phyloP scores from a whole-genome alignment of 2,329 filamentous ascomycete genomes.

The Colletotrichum salicis region DNA sequence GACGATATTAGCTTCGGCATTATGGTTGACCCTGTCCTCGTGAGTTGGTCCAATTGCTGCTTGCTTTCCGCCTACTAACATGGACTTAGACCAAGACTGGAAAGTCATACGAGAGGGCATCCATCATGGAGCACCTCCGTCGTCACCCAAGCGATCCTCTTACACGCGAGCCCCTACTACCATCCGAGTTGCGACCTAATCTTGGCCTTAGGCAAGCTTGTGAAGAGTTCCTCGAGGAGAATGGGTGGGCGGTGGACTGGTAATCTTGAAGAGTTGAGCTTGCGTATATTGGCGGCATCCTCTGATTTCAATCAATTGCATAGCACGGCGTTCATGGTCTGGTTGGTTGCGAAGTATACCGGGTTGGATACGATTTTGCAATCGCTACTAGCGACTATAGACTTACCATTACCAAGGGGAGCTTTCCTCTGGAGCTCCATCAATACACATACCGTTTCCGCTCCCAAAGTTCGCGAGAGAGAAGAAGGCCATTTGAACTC shows the following conservation, averaged over 20 bases:
- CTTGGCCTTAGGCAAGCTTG: conserved; percentile 83
- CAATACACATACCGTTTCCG: not conserved
- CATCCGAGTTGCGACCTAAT: conserved; percentile 82
- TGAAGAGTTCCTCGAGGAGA: conserved; percentile 84
- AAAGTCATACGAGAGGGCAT: conserved; percentile 88
- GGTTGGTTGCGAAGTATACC: not conserved
- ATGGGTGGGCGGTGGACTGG: conserved; percentile 95
- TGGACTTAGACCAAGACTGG: conserved; percentile 77
- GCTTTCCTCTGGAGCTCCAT: not conserved
- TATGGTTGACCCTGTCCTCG: conserved; percentile 76
- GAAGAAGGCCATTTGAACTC: no score
- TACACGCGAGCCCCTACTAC: conserved; percentile 78
- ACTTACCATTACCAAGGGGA: not conserved
- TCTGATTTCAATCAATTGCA: conserved; percentile 13
- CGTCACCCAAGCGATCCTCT: conserved; percentile 81
- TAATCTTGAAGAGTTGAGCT: conserved; percentile 49
- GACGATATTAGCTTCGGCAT: conserved; percentile 81
- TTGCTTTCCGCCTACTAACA: conserved; percentile 26
- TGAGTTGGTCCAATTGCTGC: conserved; percentile 44
- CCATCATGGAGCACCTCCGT: conserved; percentile 86
- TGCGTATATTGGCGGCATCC: not conserved
- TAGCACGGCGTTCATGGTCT: conserved; percentile 29
- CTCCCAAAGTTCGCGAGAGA: no score
- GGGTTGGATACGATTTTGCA: not conserved
- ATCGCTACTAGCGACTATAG: not conserved